Evolutionary conservation across 441 rosid species (phyloP).

Genomic region (Pelargonium citronellum): DNA sequence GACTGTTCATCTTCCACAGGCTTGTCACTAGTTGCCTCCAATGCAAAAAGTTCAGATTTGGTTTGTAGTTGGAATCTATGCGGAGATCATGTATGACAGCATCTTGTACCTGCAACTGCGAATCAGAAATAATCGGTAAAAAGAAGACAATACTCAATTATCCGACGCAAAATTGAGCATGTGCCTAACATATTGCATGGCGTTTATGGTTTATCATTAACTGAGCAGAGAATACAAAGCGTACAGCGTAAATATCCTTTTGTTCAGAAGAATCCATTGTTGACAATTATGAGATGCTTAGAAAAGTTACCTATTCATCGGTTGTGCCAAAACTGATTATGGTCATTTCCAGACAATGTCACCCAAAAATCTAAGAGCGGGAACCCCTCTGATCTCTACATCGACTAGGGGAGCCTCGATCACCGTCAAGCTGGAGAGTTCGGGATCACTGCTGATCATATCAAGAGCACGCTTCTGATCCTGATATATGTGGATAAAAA

Average conservation of each 20-base stretch:
- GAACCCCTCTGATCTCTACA: conserved; percentile 93
- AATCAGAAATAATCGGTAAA: too few species aligned
- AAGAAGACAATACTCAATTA: neutral
- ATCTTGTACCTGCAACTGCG: neutral
- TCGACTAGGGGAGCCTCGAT: conserved; percentile 84
- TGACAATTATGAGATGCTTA: neutral
- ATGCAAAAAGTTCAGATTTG: too few species aligned
- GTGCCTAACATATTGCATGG: neutral
- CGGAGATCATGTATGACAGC: neutral
- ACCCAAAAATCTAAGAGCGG: conserved; percentile 81
- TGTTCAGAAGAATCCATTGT: neutral
- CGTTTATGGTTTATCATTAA: neutral
- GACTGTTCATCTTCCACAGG: too few species aligned
- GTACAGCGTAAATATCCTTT: neutral
- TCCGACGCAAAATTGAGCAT: neutral
- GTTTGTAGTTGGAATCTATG: neutral
- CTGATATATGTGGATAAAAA: conserved; percentile 35
- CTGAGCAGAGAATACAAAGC: neutral
- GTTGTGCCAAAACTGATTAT: neutral
- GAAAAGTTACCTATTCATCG: neutral
- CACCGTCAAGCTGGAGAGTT: conserved; percentile 58
- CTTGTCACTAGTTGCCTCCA: too few species aligned
- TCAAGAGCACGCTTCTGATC: conserved; percentile 89
- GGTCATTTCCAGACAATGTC: conserved; percentile 83
- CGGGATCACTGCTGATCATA: conserved; percentile 58